Conservation (phyloP, 2,329 filamentous ascomycete genomes). For the Sodiomyces alkalinus region DNA sequence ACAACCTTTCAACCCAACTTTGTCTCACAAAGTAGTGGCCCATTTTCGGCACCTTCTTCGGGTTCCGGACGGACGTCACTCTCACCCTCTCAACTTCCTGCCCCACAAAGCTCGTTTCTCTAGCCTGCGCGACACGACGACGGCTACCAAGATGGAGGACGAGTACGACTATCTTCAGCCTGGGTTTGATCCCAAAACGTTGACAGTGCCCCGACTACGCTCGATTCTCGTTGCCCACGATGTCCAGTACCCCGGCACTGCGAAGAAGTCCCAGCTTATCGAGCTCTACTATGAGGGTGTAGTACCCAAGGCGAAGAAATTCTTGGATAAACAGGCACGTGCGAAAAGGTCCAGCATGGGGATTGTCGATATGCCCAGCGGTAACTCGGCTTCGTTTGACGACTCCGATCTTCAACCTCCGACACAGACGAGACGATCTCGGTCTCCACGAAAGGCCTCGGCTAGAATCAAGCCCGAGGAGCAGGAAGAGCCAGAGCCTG, state of each 20-base stretch:
- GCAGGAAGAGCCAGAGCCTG: constrained; percentile 17
- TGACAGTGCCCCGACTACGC: constrained; percentile 79
- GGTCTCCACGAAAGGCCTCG: constrained; percentile 39
- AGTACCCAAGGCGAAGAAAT: constrained; percentile 59
- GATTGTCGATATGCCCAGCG: constrained; percentile 46
- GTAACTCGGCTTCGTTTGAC: constrained; percentile 50
- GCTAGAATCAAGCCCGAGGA: constrained; percentile 37
- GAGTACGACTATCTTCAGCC: constrained; percentile 75
- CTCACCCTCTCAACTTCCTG: background rate
- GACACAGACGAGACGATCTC: constrained; percentile 33
- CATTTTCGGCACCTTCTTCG: too few species aligned
- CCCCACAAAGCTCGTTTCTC: too few species aligned
- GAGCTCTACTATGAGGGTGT: constrained; percentile 71
- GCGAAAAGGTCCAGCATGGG: constrained; percentile 80
- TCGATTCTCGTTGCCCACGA: constrained; percentile 85
- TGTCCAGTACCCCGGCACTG: constrained; percentile 69
- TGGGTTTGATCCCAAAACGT: constrained; percentile 66
- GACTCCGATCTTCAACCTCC: constrained; percentile 46
- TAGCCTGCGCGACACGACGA: too few species aligned
- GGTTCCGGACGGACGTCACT: too few species aligned
- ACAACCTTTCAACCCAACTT: too few species aligned
- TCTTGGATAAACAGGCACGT: constrained; percentile 58
- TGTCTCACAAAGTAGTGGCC: too few species aligned
- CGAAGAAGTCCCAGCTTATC: constrained; percentile 83
- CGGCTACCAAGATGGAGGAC: too few species aligned